Evolutionary conservation across 352 stramenopile genomes (phyloP).

Genomic region (Globisporangium carolinianum): DNA sequence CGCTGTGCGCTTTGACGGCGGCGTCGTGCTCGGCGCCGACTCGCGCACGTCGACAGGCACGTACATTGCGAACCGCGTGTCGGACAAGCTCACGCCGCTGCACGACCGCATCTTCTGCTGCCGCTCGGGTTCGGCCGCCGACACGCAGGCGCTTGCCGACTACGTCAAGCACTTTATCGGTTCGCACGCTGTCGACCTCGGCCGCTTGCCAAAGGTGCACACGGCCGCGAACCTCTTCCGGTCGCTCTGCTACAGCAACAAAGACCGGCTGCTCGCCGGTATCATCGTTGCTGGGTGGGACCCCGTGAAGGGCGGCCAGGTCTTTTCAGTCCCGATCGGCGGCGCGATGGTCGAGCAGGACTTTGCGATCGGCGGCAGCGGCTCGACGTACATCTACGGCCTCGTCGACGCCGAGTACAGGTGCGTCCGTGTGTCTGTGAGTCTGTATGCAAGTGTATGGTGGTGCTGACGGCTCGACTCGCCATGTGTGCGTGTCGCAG

Average conservation of each 20-base stretch:
- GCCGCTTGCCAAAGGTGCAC: constrained; percentile 92
- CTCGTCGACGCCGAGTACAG: constrained; percentile 94
- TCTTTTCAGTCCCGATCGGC: constrained; percentile 95
- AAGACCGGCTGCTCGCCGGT: constrained; percentile 92
- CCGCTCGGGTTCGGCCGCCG: constrained; percentile 94
- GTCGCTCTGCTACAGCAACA: constrained; percentile 98
- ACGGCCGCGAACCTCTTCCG: constrained; percentile 97
- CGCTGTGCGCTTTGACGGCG: constrained; percentile 93
- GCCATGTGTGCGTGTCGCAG: constrained; percentile 16
- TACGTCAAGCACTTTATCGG: constrained; percentile 79
- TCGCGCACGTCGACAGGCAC: constrained; percentile 90
- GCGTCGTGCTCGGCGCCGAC: constrained; percentile 96
- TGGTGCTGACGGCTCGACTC: constrained; percentile 4
- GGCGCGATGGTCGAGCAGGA: constrained; percentile 95
- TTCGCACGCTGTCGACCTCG: constrained; percentile 79
- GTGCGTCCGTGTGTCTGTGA: constrained; percentile 18
- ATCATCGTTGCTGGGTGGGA: constrained; percentile 99
- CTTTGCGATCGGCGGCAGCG: constrained; percentile 95
- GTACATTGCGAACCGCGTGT: constrained; percentile 97
- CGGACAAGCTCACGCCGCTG: constrained; percentile 96
- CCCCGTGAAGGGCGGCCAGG: constrained; percentile 91
- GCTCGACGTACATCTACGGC: constrained; percentile 97
- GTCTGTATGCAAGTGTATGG: background rate
- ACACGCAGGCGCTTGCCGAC: constrained; percentile 92
- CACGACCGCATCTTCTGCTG: constrained; percentile 98